phyloP scores from a whole-genome alignment of 2,329 filamentous ascomycete genomes.

The Cytospora chrysosperma region DNA sequence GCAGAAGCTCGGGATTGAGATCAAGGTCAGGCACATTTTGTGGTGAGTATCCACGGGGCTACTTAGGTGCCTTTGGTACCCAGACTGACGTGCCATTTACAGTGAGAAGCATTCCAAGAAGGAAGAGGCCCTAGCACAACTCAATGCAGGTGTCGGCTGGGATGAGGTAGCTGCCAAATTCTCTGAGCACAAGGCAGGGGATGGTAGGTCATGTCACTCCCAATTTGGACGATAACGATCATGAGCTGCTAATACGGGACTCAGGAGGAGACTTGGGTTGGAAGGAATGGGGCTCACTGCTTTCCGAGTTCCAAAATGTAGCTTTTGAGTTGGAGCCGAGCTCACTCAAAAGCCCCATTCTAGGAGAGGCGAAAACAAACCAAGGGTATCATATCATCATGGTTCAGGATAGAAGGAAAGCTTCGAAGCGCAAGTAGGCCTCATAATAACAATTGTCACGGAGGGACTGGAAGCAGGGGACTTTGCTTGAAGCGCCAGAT shows the following conservation, averaged over 20 bases:
- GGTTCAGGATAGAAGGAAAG: constrained; percentile 60
- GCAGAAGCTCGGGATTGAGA: constrained; percentile 61
- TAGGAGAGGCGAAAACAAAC: constrained; percentile 69
- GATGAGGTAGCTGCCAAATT: constrained; percentile 71
- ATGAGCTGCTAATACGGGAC: constrained; percentile 1
- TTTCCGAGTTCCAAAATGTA: constrained; percentile 69
- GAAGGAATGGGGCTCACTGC: constrained; percentile 61
- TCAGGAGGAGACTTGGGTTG: constrained; percentile 69
- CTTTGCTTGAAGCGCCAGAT: not conserved
- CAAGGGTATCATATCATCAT: constrained; percentile 82
- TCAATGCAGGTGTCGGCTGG: constrained; percentile 67
- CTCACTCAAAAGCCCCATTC: constrained; percentile 62
- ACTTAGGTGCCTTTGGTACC: not conserved
- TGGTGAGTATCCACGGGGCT: constrained; percentile 33
- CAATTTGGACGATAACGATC: not conserved
- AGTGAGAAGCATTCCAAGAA: constrained; percentile 78
- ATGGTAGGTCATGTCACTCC: constrained; percentile 43
- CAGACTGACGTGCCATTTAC: constrained; percentile 32
- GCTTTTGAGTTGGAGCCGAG: constrained; percentile 69
- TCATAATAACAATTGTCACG: not conserved
- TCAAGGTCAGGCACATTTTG: constrained; percentile 74
- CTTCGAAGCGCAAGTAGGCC: not conserved
- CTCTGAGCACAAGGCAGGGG: constrained; percentile 74
- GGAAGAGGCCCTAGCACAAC: constrained; percentile 69
- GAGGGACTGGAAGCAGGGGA: not conserved